A percentile compares a stretch with the other conserved stretches of the same genome.
Evolutionary conservation across 352 stramenopile genomes (phyloP).

Genomic region (Pythium guiyangense): DNA sequence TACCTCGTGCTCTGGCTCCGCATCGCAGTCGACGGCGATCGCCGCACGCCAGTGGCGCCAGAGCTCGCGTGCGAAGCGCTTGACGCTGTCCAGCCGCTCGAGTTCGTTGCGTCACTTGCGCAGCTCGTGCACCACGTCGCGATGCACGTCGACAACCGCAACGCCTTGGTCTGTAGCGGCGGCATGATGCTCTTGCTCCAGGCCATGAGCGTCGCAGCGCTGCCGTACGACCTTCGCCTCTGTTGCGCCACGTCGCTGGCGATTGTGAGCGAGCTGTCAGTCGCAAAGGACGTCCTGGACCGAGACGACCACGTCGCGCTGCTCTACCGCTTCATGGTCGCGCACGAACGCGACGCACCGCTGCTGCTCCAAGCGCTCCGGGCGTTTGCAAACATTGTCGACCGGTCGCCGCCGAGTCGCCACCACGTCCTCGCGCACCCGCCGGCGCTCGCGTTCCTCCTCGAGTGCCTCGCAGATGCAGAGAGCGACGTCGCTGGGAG

Average conservation of each 20-base stretch:
- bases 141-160: conserved; percentile 15
- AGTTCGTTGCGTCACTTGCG: conserved; percentile 13
- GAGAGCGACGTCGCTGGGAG: conserved; percentile 12
- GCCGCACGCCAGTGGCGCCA: background rate
- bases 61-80: conserved; percentile 3
- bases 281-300: conserved; percentile 27
- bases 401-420: conserved; percentile 41
- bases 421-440: conserved; percentile 27
- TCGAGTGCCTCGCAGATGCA: conserved; percentile 38
- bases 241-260: conserved; percentile 21
- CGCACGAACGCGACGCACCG: conserved; percentile 22
- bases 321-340: conserved; percentile 52
- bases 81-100: background rate
- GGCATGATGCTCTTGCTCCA: conserved; percentile 20
- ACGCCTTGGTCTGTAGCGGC: conserved; percentile 13
- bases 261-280: conserved; percentile 18
- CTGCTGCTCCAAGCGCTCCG: conserved; percentile 36
- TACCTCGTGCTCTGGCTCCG: conserved; percentile 32
- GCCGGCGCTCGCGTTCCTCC: conserved; percentile 30
- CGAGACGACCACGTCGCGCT: conserved; percentile 37
- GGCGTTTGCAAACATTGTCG: conserved; percentile 50
- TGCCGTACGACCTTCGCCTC: conserved; percentile 21
- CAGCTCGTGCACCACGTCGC: conserved; percentile 11
- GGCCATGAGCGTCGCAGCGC: conserved; percentile 12
- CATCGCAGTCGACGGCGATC: conserved; percentile 1